phyloP scores from a whole-genome alignment of 2,329 filamentous ascomycete genomes.

The Aspergillus sp. region DNA sequence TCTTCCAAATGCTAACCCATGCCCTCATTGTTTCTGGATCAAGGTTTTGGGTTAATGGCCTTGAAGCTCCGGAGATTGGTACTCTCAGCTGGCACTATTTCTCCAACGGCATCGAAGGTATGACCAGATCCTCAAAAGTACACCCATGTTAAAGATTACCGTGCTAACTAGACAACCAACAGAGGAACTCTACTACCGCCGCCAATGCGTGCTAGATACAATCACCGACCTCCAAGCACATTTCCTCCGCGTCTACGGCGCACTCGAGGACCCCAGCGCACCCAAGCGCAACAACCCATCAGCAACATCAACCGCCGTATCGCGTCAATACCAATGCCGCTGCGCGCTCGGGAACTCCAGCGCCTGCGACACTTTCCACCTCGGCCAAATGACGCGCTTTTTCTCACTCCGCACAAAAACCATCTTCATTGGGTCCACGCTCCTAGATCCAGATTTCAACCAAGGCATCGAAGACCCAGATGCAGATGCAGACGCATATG shows the following conservation, averaged over 20 bases:
- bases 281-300: conserved; percentile 16
- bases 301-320: conserved; percentile 11
- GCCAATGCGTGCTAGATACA: conserved; percentile 43
- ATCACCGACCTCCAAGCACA: conserved; percentile 44
- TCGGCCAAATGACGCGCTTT: conserved; percentile 47
- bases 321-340: conserved; percentile 39
- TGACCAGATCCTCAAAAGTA: not conserved
- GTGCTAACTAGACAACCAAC: conserved; percentile 5
- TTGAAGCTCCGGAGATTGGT: conserved; percentile 21
- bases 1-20: conserved; percentile 34
- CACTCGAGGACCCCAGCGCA: conserved; percentile 28
- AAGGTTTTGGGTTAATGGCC: conserved; percentile 34
- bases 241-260: conserved; percentile 44
- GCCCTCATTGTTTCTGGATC: conserved; percentile 39
- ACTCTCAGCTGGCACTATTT: conserved; percentile 39
- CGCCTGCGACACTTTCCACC: conserved; percentile 46
- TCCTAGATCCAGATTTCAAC: conserved; percentile 36
- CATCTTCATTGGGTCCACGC: conserved; percentile 41
- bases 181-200: conserved; percentile 46
- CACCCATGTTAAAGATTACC: not conserved
- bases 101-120: conserved; percentile 43
- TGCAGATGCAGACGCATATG: conserved; percentile 10
- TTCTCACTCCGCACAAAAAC: conserved; percentile 43
- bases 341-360: conserved; percentile 43
- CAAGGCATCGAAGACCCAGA: conserved; percentile 15